phyloP scores from a whole-genome alignment of 768 basidiomycete genomes.

The Astraeus odoratus region DNA sequence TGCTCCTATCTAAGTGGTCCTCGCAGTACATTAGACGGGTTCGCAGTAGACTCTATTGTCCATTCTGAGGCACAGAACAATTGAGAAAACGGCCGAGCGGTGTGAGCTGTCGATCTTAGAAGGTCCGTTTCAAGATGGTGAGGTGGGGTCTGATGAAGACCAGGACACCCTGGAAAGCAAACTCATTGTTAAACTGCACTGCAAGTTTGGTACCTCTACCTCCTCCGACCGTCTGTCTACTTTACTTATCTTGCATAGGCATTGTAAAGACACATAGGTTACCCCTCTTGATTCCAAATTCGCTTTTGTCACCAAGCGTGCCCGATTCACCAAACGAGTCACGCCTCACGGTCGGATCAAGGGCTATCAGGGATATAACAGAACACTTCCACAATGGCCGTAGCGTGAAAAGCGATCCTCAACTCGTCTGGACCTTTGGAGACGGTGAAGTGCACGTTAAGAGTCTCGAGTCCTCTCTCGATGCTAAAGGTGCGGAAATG shows the following conservation, averaged over 20 bases:
- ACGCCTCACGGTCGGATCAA: constrained; percentile 63
- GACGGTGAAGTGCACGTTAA: constrained; percentile 61
- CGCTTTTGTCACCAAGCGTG: constrained; percentile 60
- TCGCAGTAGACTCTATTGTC: constrained; percentile 56
- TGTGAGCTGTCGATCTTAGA: constrained; percentile 71
- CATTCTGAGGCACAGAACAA: constrained; percentile 64
- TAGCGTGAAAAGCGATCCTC: constrained; percentile 63
- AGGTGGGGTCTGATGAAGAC: constrained; percentile 26
- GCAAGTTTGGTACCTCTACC: constrained; percentile 64
- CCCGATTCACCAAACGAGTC: constrained; percentile 56
- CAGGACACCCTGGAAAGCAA: constrained; percentile 63
- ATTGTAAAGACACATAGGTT: constrained; percentile 79
- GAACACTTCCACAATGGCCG: constrained; percentile 72
- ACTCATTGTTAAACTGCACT: constrained; percentile 65
- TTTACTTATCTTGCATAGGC: constrained; percentile 35
- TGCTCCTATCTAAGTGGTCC: background rate
- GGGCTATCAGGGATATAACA: constrained; percentile 66
- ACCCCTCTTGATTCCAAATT: constrained; percentile 48
- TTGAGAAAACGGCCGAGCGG: constrained; percentile 71
- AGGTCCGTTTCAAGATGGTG: constrained; percentile 26
- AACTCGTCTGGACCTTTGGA: constrained; percentile 75
- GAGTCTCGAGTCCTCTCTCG: constrained; percentile 59
- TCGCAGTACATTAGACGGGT: background rate
- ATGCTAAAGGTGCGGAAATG: constrained; percentile 47
- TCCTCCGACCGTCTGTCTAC: background rate